Evolutionary conservation across 768 basidiomycete genomes (phyloP).

Genomic region (Calocybe cyanea): DNA sequence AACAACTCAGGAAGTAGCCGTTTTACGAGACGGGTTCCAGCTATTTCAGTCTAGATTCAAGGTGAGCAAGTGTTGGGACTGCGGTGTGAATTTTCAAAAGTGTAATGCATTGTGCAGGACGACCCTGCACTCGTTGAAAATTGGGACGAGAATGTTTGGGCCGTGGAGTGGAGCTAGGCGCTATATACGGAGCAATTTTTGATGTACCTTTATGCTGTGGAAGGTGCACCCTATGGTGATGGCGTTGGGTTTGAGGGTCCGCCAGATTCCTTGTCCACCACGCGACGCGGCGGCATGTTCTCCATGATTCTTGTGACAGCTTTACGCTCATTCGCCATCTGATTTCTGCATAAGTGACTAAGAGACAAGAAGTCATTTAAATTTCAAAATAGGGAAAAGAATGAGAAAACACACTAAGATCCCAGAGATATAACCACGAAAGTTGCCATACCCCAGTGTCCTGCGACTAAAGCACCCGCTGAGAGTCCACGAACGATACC

Average conservation of each 20-base stretch:
- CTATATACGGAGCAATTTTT: not conserved
- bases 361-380: constrained; percentile 2
- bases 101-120: constrained; percentile 27
- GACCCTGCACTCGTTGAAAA: constrained; percentile 73
- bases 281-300: constrained; percentile 51
- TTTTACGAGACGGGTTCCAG: constrained; percentile 71
- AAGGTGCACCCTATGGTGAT: not conserved
- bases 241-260: constrained; percentile 15
- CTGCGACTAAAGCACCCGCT: constrained; percentile 60
- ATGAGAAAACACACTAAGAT: constrained; percentile 53
- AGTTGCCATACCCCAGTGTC: constrained; percentile 77
- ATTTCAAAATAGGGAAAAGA: not conserved
- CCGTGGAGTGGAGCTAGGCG: constrained; percentile 31
- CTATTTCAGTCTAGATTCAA: constrained; percentile 69
- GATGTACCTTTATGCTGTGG: too few species aligned
- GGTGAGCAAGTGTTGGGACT: constrained; percentile 30
- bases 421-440: constrained; percentile 65
- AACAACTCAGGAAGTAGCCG: constrained; percentile 49
- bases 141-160: constrained; percentile 69
- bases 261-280: constrained; percentile 35
- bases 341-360: constrained; percentile 65
- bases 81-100: not conserved
- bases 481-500: constrained; percentile 66
- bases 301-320: constrained; percentile 57
- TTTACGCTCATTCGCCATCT: constrained; percentile 48